These are phyloP conservation scores for Saprolegnia parasitica DNA, from an alignment of 352 stramenopile genomes.

Conservation along the genomic window DNA sequence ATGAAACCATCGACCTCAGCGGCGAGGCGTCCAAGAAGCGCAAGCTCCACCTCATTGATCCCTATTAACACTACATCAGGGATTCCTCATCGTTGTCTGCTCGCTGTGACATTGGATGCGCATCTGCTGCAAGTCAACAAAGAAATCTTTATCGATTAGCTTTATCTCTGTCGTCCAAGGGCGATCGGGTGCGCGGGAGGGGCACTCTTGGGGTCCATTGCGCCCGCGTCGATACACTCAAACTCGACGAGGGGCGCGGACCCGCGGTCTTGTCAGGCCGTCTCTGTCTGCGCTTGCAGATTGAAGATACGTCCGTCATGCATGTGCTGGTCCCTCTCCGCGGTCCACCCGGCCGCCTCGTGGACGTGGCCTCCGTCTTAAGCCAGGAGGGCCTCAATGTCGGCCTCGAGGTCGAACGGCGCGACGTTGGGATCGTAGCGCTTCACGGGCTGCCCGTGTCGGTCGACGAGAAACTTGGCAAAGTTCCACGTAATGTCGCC, in stretches of 20 bases:
- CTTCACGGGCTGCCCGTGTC: conserved; percentile 39
- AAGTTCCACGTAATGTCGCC: conserved; percentile 50
- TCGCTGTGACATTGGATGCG: no score
- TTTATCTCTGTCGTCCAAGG: no score
- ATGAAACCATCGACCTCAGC: conserved; percentile 25
- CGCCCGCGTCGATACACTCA: conserved; percentile 13
- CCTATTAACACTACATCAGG: background rate
- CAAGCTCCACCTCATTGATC: background rate
- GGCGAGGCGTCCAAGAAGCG: background rate
- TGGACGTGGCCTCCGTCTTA: background rate
- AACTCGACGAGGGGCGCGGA: background rate
- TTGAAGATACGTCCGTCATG: conserved; percentile 17
- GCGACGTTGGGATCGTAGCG: conserved; percentile 39
- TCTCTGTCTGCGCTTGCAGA: conserved; percentile 6
- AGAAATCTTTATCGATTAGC: no score
- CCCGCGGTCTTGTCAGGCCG: background rate
- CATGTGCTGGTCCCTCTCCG: conserved; percentile 8
- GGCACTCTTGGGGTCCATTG: conserved; percentile 11
- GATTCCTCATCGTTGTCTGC: no score
- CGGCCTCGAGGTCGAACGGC: conserved; percentile 39
- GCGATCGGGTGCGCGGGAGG: background rate
- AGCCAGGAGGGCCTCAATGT: conserved; percentile 37
- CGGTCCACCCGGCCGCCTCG: background rate
- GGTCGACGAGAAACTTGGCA: conserved; percentile 57
- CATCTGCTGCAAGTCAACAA: no score